Percentiles rank a stretch among this genome's conserved stretches.
Conservation (phyloP, 768 basidiomycete genomes). For the Russula compacta region DNA sequence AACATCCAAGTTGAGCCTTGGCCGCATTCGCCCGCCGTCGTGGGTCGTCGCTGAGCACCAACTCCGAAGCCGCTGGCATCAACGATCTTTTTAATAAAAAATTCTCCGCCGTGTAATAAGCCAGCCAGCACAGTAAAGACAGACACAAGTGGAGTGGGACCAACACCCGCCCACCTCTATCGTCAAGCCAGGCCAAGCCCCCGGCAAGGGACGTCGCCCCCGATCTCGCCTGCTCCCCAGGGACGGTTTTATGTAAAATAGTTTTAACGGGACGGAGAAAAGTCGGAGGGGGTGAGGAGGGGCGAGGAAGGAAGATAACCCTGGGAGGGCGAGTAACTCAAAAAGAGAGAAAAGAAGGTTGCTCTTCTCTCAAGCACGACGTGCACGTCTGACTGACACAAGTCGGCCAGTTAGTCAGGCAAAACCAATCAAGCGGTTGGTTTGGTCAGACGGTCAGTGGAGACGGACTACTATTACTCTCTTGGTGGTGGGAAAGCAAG, state of each 20-base stretch:
- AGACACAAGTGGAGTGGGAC: too few species aligned
- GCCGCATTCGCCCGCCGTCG: background rate
- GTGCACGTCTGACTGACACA: too few species aligned
- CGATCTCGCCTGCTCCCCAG: background rate
- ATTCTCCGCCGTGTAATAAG: background rate
- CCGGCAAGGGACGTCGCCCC: background rate
- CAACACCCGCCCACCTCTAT: too few species aligned
- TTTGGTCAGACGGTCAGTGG: background rate
- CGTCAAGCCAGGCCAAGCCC: too few species aligned
- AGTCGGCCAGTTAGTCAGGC: background rate
- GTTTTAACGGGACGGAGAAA: background rate
- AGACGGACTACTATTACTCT: too few species aligned
- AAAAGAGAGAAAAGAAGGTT: background rate
- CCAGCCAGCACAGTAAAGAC: too few species aligned
- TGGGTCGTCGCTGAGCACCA: slow-evolving; percentile 14
- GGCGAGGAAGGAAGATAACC: background rate
- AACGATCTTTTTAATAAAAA: background rate
- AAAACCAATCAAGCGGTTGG: too few species aligned
- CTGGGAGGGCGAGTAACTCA: too few species aligned
- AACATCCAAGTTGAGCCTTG: background rate
- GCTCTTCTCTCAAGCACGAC: too few species aligned
- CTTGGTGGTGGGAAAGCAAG: too few species aligned
- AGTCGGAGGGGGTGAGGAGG: background rate
- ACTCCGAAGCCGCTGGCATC: slow-evolving; percentile 12
- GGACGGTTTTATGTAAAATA: background rate